phyloP scores from a whole-genome alignment of 208 protist genomes.

The Leishmania major region DNA sequence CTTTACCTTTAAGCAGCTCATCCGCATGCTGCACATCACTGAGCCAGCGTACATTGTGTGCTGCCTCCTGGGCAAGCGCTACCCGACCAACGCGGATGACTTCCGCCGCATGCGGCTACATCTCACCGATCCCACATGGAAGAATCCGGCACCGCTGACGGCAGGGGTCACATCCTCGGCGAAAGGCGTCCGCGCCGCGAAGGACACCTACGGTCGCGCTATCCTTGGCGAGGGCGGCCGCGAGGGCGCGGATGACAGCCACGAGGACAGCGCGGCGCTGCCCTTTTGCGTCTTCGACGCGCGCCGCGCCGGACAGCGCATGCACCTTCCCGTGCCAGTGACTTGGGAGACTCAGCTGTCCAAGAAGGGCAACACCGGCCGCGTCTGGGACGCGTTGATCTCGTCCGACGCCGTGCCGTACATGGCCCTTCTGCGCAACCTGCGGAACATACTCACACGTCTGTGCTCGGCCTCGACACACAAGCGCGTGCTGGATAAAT shows the following conservation, averaged over 20 bases:
- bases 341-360: constrained; percentile 95
- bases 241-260: too few species aligned
- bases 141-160: not conserved
- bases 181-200: not conserved
- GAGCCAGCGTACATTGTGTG: constrained; percentile 84
- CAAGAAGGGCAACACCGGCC: constrained; percentile 81
- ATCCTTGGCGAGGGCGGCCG: too few species aligned
- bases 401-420: constrained; percentile 86
- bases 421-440: constrained; percentile 95
- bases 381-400: constrained; percentile 93
- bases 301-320: constrained; percentile 79
- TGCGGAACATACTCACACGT: constrained; percentile 94
- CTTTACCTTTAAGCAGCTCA: constrained; percentile 81
- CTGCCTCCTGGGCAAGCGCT: constrained; percentile 93
- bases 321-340: constrained; percentile 88
- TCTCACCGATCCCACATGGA: constrained; percentile 24
- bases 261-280: not conserved
- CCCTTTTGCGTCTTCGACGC: constrained; percentile 65
- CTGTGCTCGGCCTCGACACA: constrained; percentile 68
- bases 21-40: constrained; percentile 85
- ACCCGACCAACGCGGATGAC: constrained; percentile 78
- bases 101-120: constrained; percentile 62
- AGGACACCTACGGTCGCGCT: not conserved
- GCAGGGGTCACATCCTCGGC: not conserved
- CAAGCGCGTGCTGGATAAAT: constrained; percentile 34